Base-by-base conservation (phyloP, 371 early-diverging fungal genomes). In the Rhizopus arrhizus region DNA sequence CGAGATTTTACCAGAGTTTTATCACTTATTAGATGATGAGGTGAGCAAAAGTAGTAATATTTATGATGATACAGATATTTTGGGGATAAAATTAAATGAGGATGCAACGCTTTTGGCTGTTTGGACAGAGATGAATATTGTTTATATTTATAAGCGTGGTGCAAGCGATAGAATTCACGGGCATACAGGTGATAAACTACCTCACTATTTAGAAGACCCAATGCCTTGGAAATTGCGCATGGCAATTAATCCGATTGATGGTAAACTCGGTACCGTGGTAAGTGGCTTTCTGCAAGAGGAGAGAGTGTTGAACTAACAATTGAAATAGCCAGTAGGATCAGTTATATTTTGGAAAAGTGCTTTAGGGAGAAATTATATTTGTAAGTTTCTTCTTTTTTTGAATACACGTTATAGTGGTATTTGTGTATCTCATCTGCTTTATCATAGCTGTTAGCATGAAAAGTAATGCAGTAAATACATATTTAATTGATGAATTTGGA, bases 101-200 rank as follows among this genome's bases (percentile, higher is more conserved):
- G 58, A 66, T 22, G 77, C 75, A 1, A 70, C 71, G 0, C 29
- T 71, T 5, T 59, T 77, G 45, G 77, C 75, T 4, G 58, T 75
- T 5, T 80, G 80, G 80, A 74, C 77, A 31, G 73, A 78, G 32
- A 52, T 59, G 3, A 65, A 74, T 33, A 56, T 60, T 5, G 22
- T 74, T 13, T 68, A 70, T 46, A 63, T 74, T 7, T 74, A 70
- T 61, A 74, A 74, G 46, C 58, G 74, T n/a, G 74, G 74, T 5
- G 12, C 33, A 29, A 64, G 59, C 4, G 67, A 67, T 56, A n/a
- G 40, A 28, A 31, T 33, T 8, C 41, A 54, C 22, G 28, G 13
- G 8, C 15, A 15, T 7, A 40, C 47, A 22, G 40, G 32, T 40
- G 16, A n/a, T 11, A 31, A 16, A n/a, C 22, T 7, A 11, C 64